Evolutionary conservation across 495 filamentous ascomycete species (phyloP).

Genomic region (Neurospora pannonica): DNA sequence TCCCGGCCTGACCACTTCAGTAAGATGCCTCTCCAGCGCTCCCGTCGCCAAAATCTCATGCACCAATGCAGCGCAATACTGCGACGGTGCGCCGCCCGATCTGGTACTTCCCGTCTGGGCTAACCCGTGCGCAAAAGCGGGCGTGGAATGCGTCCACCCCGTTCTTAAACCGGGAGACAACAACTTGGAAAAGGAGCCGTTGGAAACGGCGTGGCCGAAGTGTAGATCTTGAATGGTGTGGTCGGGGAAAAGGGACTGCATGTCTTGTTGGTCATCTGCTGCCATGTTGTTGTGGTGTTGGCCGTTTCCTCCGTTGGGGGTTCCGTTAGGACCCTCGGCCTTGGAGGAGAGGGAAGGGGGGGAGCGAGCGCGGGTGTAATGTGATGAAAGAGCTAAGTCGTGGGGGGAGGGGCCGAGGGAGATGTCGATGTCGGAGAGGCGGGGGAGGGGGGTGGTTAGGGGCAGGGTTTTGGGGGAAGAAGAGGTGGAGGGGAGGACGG

Average conservation of each 20-base stretch:
- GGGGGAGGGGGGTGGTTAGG: slow-evolving; percentile 36
- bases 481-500: slow-evolving; percentile 15
- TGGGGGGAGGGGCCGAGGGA: slow-evolving; percentile 30
- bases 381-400: slow-evolving; percentile 6
- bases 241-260: not conserved
- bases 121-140: slow-evolving; percentile 56
- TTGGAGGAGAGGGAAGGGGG: not conserved
- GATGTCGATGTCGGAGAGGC: slow-evolving; percentile 69
- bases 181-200: slow-evolving; percentile 80
- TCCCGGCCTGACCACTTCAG: slow-evolving; percentile 32
- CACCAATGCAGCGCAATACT: slow-evolving; percentile 58
- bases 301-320: not conserved
- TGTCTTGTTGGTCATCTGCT: not conserved
- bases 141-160: slow-evolving; percentile 72
- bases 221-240: not conserved
- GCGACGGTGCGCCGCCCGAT: slow-evolving; percentile 70
- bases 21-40: slow-evolving; percentile 36
- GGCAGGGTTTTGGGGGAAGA: not conserved
- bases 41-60: slow-evolving; percentile 47
- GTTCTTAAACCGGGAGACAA: slow-evolving; percentile 68
- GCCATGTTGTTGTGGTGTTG: not conserved
- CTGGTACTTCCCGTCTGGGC: slow-evolving; percentile 59
- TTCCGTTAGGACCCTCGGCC: not conserved
- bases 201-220: slow-evolving; percentile 70
- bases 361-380: not conserved